Base-by-base conservation (phyloP, 2,329 filamentous ascomycete species). In the Amauroascus verrucosus region DNA sequence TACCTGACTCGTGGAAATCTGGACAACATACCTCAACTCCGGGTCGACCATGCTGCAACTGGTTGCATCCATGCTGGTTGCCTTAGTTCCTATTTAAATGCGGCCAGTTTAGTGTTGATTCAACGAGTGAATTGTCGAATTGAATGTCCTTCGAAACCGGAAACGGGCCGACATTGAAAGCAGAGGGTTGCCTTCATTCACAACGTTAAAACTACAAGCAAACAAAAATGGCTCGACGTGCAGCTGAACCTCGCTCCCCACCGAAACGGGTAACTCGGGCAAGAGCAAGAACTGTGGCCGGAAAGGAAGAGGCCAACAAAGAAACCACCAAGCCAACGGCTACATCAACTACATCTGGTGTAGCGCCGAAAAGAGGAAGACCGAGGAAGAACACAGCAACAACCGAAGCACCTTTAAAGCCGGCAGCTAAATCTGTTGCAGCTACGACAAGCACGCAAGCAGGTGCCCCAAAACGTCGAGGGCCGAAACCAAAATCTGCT, bases 191-290 rank as follows among this genome's bases (percentile, higher is more conserved):
- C 26, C 4, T 9, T 30, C 26, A 30, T 30, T 9, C 26, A 4
- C 26, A 30, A 5, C 26, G 26, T 5, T 30, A 5, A 9, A 30
- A 18, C n/a, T n/a, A 20, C 16, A 24, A 18, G 30, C 33, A 11
- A 18, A 44, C 16, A n/a, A 38, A 28, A 7, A 59, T 60, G 58
- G 54, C 55, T 32, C 55, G 55, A 22, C 40, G 44, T 35, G 51
- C 58, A 28, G 24, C 57, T 13, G 37, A 49, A n/a, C 14, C 44
- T 35, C 16, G 44, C 11, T 51, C 53, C 13, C 58, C 57, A 48
- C 58, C 58, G 13, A 56, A 57, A 45, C 50, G 57, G 24, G 54
- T 56, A 3, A 60, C 58, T n/a, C 54, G 58, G 14, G 55, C 58
- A 20, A 46, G 57, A 46, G 53, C 55, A n/a, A 48, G 55, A 46